Percentiles rank a stretch among this genome's conserved stretches.
Evolutionary conservation across 1,139 yeast genomes (phyloP).

Genomic region (Lodderomyces jiufengensis): DNA sequence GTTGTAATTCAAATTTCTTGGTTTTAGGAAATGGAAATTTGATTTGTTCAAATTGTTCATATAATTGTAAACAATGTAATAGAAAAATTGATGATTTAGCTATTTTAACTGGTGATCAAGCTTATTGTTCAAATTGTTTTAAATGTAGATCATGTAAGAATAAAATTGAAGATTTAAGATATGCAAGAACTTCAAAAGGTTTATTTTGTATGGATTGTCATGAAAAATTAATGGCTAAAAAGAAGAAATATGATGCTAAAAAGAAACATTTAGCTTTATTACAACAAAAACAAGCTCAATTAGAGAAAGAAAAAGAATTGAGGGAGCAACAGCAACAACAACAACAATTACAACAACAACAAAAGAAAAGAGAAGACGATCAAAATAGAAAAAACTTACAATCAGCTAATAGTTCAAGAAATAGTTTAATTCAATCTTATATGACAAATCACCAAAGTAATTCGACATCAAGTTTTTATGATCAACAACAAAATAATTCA

Average conservation of each 20-base stretch:
- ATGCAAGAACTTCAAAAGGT: conserved; percentile 93
- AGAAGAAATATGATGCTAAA: conserved; percentile 50
- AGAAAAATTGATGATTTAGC: conserved; percentile 94
- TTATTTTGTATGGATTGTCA: conserved; percentile 93
- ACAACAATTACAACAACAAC: too few species aligned
- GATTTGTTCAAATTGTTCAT: conserved; percentile 88
- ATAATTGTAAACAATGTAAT: conserved; percentile 81
- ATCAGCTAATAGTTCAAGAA: conserved; percentile 12
- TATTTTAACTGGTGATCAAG: conserved; percentile 92
- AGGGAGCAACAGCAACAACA: too few species aligned
- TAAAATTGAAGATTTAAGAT: conserved; percentile 83
- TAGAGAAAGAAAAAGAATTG: conserved; percentile 9
- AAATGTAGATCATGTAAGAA: conserved; percentile 86
- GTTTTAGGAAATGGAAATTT: conserved; percentile 91
- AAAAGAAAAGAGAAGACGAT: background rate
- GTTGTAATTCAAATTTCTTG: conserved; percentile 83
- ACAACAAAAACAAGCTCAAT: conserved; percentile 10
- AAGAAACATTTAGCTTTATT: conserved; percentile 29
- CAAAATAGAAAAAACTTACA: background rate
- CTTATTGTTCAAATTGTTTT: conserved; percentile 90
- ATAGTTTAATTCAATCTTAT: conserved; percentile 14
- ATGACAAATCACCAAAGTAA: conserved; percentile 6
- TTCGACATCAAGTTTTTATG: conserved; percentile 8
- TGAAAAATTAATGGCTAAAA: conserved; percentile 72
- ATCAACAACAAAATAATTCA: conserved; percentile 9